These are phyloP conservation scores for Leishmania aethiopica DNA, from an alignment of 208 protist species.

Conservation along the genomic window DNA sequence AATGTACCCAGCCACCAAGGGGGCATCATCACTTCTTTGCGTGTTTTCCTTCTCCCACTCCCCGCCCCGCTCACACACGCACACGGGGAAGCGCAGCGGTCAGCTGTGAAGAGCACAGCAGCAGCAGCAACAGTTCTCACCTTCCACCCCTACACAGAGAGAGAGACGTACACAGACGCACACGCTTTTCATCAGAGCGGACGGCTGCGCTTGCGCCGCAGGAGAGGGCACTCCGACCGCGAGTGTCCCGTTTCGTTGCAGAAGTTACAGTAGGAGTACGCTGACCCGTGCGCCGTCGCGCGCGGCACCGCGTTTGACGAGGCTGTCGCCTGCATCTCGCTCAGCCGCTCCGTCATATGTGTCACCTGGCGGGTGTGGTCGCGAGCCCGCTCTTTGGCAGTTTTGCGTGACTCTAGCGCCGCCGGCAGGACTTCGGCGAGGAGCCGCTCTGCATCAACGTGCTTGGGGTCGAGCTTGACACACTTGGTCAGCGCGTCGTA, in stretches of 20 bases:
- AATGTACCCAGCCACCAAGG: not conserved
- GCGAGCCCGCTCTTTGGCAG: slow-evolving; percentile 48
- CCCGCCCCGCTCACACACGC: not conserved
- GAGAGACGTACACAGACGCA: not conserved
- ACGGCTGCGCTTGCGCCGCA: slow-evolving; percentile 66
- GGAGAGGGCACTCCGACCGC: slow-evolving; percentile 69
- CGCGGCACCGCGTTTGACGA: slow-evolving; percentile 10
- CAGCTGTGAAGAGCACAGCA: not conserved
- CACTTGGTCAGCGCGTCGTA: slow-evolving; percentile 56
- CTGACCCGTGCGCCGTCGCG: slow-evolving; percentile 47
- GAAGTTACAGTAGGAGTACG: slow-evolving; percentile 80
- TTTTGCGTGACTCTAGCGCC: slow-evolving; percentile 46
- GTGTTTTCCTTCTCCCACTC: not conserved
- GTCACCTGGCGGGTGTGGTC: slow-evolving; percentile 32
- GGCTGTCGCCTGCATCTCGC: slow-evolving; percentile 26
- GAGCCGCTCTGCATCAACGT: slow-evolving; percentile 54
- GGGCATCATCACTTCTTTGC: not conserved
- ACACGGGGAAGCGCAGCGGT: not conserved
- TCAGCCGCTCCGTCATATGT: slow-evolving; percentile 36
- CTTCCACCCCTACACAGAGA: not conserved
- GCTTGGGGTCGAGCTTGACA: slow-evolving; percentile 50
- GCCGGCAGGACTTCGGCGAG: slow-evolving; percentile 45
- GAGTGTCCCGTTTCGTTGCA: slow-evolving; percentile 84
- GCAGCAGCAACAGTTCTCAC: not conserved
- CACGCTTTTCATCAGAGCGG: slow-evolving; percentile 1